Evolutionary conservation across 441 rosid genomes (phyloP).

Genomic region (Eruca vesicaria): DNA sequence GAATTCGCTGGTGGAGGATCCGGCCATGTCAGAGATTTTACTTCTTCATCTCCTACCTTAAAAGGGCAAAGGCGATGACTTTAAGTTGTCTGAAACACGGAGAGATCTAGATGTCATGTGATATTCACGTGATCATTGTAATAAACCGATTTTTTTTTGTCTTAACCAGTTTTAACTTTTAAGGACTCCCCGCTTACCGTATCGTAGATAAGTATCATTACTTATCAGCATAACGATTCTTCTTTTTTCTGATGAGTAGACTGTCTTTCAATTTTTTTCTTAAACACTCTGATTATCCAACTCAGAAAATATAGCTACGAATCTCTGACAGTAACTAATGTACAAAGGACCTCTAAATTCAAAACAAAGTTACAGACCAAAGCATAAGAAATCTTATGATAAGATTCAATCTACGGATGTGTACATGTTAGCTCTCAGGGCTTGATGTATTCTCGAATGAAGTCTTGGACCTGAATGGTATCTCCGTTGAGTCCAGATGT

Average conservation of each 20-base stretch:
- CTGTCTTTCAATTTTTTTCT: not conserved
- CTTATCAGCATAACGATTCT: not conserved
- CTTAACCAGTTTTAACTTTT: not conserved
- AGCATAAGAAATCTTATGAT: not conserved
- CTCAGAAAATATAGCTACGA: slow-evolving; percentile 7
- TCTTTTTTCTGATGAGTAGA: not conserved
- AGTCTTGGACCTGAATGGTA: slow-evolving; percentile 57
- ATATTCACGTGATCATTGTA: not conserved
- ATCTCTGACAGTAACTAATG: slow-evolving; percentile 10
- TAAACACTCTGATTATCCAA: not conserved
- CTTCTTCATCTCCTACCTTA: slow-evolving; percentile 8
- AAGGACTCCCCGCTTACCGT: not conserved
- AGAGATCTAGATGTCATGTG: slow-evolving; percentile 1
- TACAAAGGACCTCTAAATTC: slow-evolving; percentile 15
- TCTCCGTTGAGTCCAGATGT: slow-evolving; percentile 81
- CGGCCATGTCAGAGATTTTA: slow-evolving; percentile 22
- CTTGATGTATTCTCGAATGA: slow-evolving; percentile 74
- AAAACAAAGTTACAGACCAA: slow-evolving; percentile 12
- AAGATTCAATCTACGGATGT: not conserved
- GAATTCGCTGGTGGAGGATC: slow-evolving; percentile 32
- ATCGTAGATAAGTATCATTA: not conserved
- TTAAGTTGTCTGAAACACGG: not conserved
- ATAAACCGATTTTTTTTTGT: slow-evolving; percentile 3
- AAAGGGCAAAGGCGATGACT: not conserved
- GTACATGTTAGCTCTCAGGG: slow-evolving; percentile 41